These are phyloP conservation scores for Rhizophagus clarus DNA, from an alignment of 192 early-diverging fungal genomes.

Conservation along the genomic window DNA sequence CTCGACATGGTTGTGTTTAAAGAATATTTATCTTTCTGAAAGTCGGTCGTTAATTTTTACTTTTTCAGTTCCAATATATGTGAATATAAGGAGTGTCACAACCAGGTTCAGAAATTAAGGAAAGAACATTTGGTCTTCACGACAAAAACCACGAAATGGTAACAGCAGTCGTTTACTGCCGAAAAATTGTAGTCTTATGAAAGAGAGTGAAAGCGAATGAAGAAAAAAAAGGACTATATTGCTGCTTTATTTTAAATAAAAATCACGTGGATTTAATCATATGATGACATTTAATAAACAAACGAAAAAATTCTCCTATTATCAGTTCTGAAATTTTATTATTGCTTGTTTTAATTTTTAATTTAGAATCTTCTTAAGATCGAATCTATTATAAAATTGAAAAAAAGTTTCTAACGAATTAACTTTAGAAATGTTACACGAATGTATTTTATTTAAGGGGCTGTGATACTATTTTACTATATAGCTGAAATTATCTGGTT, in stretches of 20 bases:
- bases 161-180: not conserved
- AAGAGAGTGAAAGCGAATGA: not conserved
- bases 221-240: not conserved
- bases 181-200: not conserved
- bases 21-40: not conserved
- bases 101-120: constrained; percentile 24
- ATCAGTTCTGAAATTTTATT: no score
- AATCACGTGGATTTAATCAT: not conserved
- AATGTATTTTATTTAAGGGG: no score
- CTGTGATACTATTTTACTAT: no score
- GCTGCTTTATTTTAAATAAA: not conserved
- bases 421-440: no score
- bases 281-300: no score
- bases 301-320: no score
- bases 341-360: no score
- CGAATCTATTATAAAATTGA: no score
- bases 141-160: not conserved
- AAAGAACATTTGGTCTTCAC: constrained; percentile 17
- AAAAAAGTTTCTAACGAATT: no score
- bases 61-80: constrained; percentile 5
- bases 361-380: no score
- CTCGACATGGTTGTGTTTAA: constrained; percentile 22
- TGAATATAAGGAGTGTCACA: constrained; percentile 12
- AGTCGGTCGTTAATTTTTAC: constrained; percentile 1
- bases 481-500: no score